A percentile compares a stretch with the other conserved stretches of the same genome.
phyloP scores from a whole-genome alignment of 192 early-diverging fungal species.

The Helicostylum pulchrum region DNA sequence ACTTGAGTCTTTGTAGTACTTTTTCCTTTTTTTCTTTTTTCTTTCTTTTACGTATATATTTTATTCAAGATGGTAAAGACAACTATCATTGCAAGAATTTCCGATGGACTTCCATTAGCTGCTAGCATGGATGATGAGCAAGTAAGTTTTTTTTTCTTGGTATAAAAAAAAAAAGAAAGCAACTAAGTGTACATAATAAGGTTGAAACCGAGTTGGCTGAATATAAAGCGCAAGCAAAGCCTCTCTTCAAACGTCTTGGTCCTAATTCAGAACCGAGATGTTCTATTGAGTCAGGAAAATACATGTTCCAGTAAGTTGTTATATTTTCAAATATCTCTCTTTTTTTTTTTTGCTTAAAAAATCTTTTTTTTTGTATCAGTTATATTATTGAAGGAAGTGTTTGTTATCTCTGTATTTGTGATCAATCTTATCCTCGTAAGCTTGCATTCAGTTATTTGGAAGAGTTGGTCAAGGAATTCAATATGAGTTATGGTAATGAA shows the following conservation, averaged over 20 bases:
- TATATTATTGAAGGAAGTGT: constrained; percentile 94
- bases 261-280: constrained; percentile 85
- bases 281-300: constrained; percentile 90
- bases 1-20: not conserved
- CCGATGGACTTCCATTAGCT: constrained; percentile 91
- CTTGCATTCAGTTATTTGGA: constrained; percentile 95
- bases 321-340: not conserved
- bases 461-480: constrained; percentile 93
- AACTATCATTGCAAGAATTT: constrained; percentile 89
- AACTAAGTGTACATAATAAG: constrained; percentile 26
- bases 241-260: constrained; percentile 86
- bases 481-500: constrained; percentile 88
- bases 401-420: constrained; percentile 93
- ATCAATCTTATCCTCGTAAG: constrained; percentile 85
- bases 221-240: constrained; percentile 91
- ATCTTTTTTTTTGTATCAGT: constrained; percentile 37
- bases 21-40: not conserved
- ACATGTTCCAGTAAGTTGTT: constrained; percentile 77
- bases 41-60: not conserved
- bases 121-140: constrained; percentile 96
- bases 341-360: not conserved
- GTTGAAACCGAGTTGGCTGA: constrained; percentile 81
- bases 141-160: constrained; percentile 36
- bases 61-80: constrained; percentile 80
- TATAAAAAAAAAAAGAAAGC: not conserved